phyloP scores from a whole-genome alignment of 2,329 filamentous ascomycete species.

The Botrytis byssoidea region DNA sequence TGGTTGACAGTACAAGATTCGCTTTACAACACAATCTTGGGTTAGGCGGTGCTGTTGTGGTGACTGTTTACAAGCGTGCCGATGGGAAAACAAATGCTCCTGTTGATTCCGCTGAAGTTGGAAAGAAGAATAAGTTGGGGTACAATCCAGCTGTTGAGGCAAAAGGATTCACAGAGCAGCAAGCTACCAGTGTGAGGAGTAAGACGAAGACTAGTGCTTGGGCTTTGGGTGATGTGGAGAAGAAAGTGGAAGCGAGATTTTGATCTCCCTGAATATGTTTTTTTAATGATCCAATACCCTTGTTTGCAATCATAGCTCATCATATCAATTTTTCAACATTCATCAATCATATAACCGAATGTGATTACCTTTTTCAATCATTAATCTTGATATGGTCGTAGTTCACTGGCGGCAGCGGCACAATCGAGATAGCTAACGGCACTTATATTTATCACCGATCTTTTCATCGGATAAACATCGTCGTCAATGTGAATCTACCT shows the following conservation, averaged over 20 bases:
- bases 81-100: conserved; percentile 69
- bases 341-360: accelerated
- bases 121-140: conserved; percentile 65
- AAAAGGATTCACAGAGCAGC: conserved; percentile 78
- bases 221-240: conserved; percentile 73
- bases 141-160: conserved; percentile 93
- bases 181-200: conserved; percentile 71
- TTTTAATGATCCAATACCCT: not conserved
- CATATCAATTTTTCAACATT: accelerated
- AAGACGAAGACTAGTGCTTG: conserved; percentile 64
- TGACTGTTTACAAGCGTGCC: conserved; percentile 82
- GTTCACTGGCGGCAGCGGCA: accelerated
- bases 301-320: not conserved
- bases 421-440: accelerated
- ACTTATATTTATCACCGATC: accelerated
- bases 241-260: conserved; percentile 72
- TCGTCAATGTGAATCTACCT: not conserved
- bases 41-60: conserved; percentile 84
- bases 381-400: not conserved
- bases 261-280: conserved; percentile 30
- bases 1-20: conserved; percentile 64
- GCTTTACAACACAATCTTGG: conserved; percentile 92
- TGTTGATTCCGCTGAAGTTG: conserved; percentile 63
- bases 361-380: not conserved
- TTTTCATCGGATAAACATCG: not conserved